Evolutionary conservation across 2,329 filamentous ascomycete species (phyloP).

Genomic region (Domatiomyces globalis): DNA sequence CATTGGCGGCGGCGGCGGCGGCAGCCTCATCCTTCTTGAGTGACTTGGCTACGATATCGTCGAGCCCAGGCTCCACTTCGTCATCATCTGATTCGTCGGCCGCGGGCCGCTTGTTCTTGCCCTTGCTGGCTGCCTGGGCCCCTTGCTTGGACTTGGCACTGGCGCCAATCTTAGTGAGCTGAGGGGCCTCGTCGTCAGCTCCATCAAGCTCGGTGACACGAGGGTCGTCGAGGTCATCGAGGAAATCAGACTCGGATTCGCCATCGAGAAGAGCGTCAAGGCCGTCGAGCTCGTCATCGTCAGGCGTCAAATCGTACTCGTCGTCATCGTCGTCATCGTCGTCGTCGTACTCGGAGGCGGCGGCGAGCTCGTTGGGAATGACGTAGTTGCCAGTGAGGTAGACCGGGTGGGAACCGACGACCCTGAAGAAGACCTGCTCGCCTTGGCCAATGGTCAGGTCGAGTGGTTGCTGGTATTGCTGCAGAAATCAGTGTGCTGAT

Average conservation of each 20-base stretch:
- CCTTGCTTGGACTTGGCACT: background rate
- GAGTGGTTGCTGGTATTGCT: conserved; percentile 91
- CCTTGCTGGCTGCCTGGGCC: conserved; percentile 34
- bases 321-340: conserved; percentile 48
- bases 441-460: conserved; percentile 82
- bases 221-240: conserved; percentile 63
- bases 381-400: conserved; percentile 96
- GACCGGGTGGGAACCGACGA: conserved; percentile 76
- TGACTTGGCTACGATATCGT: conserved; percentile 71
- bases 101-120: conserved; percentile 89
- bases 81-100: conserved; percentile 47
- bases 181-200: conserved; percentile 57
- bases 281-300: conserved; percentile 58
- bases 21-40: conserved; percentile 36
- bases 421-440: conserved; percentile 85
- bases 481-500: conserved; percentile 6
- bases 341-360: conserved; percentile 25
- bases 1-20: conserved; percentile 1
- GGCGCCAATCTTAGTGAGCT: conserved; percentile 24
- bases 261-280: conserved; percentile 34
- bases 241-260: conserved; percentile 53
- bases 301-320: conserved; percentile 64
- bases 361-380: conserved; percentile 47
- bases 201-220: conserved; percentile 72
- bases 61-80: conserved; percentile 48